Percentiles rank a stretch among this genome's conserved stretches.
These are phyloP conservation scores for Venustampulla echinocandica DNA, from an alignment of 495 filamentous ascomycete species.

Conservation along the genomic window DNA sequence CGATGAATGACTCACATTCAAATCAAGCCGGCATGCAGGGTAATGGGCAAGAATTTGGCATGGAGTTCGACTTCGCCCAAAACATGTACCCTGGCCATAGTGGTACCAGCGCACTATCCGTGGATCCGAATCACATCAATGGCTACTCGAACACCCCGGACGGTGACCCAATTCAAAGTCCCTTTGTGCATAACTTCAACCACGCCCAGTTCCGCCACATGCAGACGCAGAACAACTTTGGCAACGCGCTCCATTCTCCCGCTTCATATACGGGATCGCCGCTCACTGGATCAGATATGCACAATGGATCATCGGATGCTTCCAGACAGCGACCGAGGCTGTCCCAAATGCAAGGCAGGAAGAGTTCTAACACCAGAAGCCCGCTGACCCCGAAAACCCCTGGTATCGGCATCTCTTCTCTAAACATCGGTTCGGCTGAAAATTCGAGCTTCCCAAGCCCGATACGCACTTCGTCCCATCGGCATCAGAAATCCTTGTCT, in stretches of 20 bases:
- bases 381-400: conserved; percentile 72
- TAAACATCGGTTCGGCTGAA: conserved; percentile 26
- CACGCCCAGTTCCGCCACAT: conserved; percentile 61
- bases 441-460: conserved; percentile 49
- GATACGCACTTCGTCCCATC: conserved; percentile 50
- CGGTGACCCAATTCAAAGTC: conserved; percentile 77
- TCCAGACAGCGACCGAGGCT: conserved; percentile 49
- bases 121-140: conserved; percentile 32
- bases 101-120: conserved; percentile 28
- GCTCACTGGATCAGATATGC: conserved; percentile 44
- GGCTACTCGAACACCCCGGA: conserved; percentile 82
- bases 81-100: conserved; percentile 38
- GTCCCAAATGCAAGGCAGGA: conserved; percentile 51
- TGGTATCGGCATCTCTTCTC: conserved; percentile 11
- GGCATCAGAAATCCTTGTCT: conserved; percentile 74
- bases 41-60: conserved; percentile 40
- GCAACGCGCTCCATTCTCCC: conserved; percentile 41
- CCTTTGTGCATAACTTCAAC: conserved; percentile 70
- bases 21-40: conserved; percentile 37
- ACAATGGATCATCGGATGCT: conserved; percentile 29
- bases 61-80: conserved; percentile 40
- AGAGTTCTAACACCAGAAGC: conserved; percentile 56
- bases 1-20: conserved; percentile 36
- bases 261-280: conserved; percentile 42
- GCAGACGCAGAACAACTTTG: conserved; percentile 46